A percentile compares a stretch with the other conserved stretches of the same genome.
phyloP scores from a whole-genome alignment of 2,329 filamentous ascomycete species.

The Colletotrichum cordylinicola region DNA sequence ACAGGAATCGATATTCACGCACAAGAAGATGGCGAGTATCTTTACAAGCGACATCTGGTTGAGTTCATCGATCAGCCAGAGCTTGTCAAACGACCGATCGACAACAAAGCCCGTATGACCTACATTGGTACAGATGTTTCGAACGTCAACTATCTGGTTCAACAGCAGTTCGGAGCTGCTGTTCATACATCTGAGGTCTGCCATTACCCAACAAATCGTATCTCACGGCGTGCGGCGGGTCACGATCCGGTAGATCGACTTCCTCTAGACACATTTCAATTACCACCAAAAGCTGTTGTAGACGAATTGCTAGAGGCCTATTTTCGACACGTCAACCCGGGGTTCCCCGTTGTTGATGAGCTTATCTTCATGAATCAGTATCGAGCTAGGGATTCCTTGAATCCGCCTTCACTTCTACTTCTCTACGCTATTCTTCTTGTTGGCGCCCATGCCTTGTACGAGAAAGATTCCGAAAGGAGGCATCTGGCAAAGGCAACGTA shows the following conservation, averaged over 20 bases:
- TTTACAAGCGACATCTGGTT: not conserved
- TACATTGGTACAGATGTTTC: not conserved
- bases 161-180: constrained; percentile 5
- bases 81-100: not conserved
- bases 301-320: not conserved
- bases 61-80: not conserved
- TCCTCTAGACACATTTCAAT: not conserved
- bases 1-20: not conserved
- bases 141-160: not conserved
- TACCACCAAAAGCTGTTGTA: not conserved
- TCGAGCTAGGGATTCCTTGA: not conserved
- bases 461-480: not conserved
- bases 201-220: not conserved
- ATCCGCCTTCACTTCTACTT: not conserved
- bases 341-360: not conserved
- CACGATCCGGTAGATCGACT: not conserved
- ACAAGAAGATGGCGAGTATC: not conserved
- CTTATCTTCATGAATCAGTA: not conserved
- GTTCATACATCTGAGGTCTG: not conserved
- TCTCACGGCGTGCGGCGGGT: not conserved
- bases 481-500: not conserved
- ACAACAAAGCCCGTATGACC: not conserved
- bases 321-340: not conserved
- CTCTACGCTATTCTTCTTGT: not conserved
- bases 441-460: not conserved